Evolutionary conservation across 1,284 basidiomycete genomes (phyloP), one percentile per base, ranked within the genome.

Genomic region (Irpex sp.): DNA sequence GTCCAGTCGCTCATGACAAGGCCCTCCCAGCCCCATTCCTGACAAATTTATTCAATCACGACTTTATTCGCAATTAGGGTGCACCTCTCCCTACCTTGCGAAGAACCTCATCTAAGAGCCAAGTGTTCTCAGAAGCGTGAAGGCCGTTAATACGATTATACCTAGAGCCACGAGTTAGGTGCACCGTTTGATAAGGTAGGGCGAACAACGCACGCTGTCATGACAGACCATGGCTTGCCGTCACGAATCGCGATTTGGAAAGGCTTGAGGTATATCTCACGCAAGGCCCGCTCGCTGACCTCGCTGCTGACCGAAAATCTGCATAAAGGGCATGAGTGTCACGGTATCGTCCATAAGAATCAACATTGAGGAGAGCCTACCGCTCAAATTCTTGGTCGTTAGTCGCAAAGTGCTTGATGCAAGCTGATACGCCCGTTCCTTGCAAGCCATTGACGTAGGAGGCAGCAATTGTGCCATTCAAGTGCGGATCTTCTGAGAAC

Each of bases 1-100:
- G 88, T 90, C 93, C 93, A 94, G 76, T 95, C 93, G 71, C 90
- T 92, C 90, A 94, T 93, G 72, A 92, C 80, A 77, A 92, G 71
- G 2, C 92, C 94, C 20, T 91, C 83, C 73, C 88, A 94, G 7
- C 87, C 86, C 93, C 93, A 96, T 79, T 96, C 94, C 13, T 87
- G 73, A 2, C 43, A 42, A 60, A 7, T 7, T 44, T 38, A 63
- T 10, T 27, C 18, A 6, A 18, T n/a, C 27, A 56, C n/a, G 58
- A 22, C 22, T 13, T 27, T 27, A 56, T 24, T 27, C 13, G 32
- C 7, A 3, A 65, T 22, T 22, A n/a, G 4, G 1, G 5, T 42
- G 38, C 5, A 15, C 27, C 49, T 67, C 0, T 42, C n/a, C n/a
- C n/a, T n/a, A 73, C 72, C 65, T 88, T 85, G 9, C 93, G 85